These are phyloP conservation scores for Penicillium desertorum DNA, from an alignment of 495 filamentous ascomycete genomes.

Conservation along the genomic window DNA sequence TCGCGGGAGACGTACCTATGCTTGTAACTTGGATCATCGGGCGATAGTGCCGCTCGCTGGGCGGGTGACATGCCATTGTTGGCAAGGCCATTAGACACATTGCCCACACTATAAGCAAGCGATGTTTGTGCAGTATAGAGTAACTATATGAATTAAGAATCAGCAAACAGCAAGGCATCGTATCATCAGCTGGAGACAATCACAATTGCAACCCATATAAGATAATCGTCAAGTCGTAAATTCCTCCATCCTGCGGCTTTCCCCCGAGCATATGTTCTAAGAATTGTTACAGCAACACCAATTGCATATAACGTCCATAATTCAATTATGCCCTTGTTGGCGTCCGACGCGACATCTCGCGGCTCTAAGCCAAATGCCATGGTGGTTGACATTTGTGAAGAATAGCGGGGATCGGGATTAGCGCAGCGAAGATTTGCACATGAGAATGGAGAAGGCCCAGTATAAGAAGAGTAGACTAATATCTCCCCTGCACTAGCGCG, in stretches of 20 bases:
- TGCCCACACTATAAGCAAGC: slow-evolving; percentile 36
- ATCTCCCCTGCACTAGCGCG: not conserved
- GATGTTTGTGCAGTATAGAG: slow-evolving; percentile 39
- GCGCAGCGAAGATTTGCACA: not conserved
- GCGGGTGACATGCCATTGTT: slow-evolving; percentile 53
- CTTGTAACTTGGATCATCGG: slow-evolving; percentile 36
- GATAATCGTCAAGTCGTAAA: slow-evolving; percentile 51
- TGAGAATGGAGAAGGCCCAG: not conserved
- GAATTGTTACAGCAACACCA: slow-evolving; percentile 41
- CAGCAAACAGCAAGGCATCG: not conserved
- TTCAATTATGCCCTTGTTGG: slow-evolving; percentile 40
- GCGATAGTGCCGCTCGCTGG: slow-evolving; percentile 40
- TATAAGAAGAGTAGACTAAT: not conserved
- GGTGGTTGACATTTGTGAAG: not conserved
- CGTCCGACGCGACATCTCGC: slow-evolving; percentile 33
- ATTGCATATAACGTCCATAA: slow-evolving; percentile 49
- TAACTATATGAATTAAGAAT: slow-evolving; percentile 20
- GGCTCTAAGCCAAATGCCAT: slow-evolving; percentile 15
- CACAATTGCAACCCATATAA: slow-evolving; percentile 53
- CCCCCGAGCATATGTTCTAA: slow-evolving; percentile 46
- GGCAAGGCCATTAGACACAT: slow-evolving; percentile 42
- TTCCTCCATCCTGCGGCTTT: slow-evolving; percentile 41
- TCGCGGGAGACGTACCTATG: slow-evolving; percentile 20
- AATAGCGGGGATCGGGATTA: not conserved
- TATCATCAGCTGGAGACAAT: slow-evolving; percentile 17